These are phyloP conservation scores for Anisodus acutangulus DNA, from an alignment of 257 asterid genomes.

Conservation along the genomic window DNA sequence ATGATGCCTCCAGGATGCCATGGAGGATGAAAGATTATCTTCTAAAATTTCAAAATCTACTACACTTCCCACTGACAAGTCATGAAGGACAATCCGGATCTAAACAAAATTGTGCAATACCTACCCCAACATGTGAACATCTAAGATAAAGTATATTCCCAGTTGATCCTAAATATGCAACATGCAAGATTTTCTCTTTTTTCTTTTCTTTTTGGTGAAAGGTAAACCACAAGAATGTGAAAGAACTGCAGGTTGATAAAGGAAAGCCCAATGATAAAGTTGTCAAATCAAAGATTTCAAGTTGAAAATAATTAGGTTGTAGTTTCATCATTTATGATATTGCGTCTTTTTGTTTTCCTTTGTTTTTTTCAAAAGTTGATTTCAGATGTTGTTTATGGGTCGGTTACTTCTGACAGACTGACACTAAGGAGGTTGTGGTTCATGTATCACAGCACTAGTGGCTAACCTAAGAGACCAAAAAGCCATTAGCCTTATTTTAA, in stretches of 20 bases:
- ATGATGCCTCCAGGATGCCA: not conserved
- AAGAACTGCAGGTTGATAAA: constrained; percentile 4
- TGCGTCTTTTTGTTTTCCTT: not conserved
- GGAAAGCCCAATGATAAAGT: constrained; percentile 22
- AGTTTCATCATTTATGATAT: not conserved
- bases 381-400: constrained; percentile 25
- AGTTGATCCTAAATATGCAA: not conserved
- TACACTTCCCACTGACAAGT: not conserved
- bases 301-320: not conserved
- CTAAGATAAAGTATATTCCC: not conserved
- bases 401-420: constrained; percentile 29
- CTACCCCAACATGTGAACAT: not conserved
- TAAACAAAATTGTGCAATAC: not conserved
- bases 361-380: not conserved
- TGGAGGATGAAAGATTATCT: not conserved
- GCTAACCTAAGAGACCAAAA: constrained; percentile 13
- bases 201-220: not conserved
- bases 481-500: constrained; percentile 7
- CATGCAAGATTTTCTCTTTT: not conserved
- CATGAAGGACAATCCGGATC: not conserved
- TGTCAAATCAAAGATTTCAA: constrained; percentile 20
- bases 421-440: constrained; percentile 29
- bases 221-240: constrained; percentile 11
- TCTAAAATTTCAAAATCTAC: not conserved
- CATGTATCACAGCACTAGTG: constrained; percentile 31